Evolutionary conservation across 345 rosid species (phyloP).

Genomic region (Dimocarpus longan): DNA sequence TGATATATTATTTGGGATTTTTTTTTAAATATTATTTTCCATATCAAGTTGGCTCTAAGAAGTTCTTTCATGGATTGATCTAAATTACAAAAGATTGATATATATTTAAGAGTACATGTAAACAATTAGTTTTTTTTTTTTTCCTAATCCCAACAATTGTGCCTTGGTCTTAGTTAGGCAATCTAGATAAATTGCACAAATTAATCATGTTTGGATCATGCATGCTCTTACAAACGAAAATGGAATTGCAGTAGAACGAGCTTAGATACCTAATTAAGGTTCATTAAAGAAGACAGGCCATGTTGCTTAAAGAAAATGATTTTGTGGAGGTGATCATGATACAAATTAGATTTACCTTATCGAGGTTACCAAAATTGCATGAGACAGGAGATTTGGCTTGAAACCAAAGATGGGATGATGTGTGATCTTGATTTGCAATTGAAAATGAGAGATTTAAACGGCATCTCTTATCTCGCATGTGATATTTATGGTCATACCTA

Average conservation of each 20-base stretch:
- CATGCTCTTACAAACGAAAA: too few species aligned
- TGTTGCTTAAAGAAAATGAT: constrained; percentile 7
- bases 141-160: too few species aligned
- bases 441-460: constrained; percentile 24
- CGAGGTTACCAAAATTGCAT: constrained; percentile 12
- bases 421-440: constrained; percentile 17
- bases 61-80: not conserved
- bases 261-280: too few species aligned
- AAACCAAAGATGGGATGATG: constrained; percentile 17
- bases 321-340: not conserved
- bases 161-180: too few species aligned
- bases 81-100: too few species aligned
- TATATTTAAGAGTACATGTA: too few species aligned
- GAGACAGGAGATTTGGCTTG: constrained; percentile 28
- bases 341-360: not conserved
- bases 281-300: constrained; percentile 12
- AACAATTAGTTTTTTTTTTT: too few species aligned
- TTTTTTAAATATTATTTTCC: not conserved
- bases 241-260: too few species aligned
- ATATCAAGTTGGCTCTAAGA: not conserved
- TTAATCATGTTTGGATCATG: too few species aligned
- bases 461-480: constrained; percentile 22
- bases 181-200: too few species aligned
- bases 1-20: not conserved
- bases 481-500: not conserved